Percentiles rank a stretch among this genome's conserved stretches.
These are phyloP conservation scores for Picea glauca DNA, from an alignment of 75 land plant genomes.

Conservation along the genomic window DNA sequence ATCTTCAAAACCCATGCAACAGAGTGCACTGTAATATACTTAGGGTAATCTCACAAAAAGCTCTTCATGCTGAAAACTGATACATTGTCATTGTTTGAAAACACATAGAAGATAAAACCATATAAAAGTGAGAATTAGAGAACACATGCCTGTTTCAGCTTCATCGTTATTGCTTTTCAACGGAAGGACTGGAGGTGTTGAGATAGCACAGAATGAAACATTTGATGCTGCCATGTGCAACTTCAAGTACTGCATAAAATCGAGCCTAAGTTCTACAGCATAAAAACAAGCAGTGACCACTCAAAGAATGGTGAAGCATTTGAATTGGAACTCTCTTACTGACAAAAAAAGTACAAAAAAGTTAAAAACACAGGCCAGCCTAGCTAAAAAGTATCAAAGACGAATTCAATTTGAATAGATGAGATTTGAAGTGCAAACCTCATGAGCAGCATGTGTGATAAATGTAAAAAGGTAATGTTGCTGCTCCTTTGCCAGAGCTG, in stretches of 20 bases:
- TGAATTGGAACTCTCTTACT: neutral
- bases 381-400: conserved; percentile 1
- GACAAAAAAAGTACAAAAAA: neutral
- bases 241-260: conserved; percentile 32
- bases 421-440: conserved; percentile 31
- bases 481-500: conserved; percentile 49
- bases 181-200: conserved; percentile 53
- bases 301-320: neutral
- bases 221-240: conserved; percentile 24
- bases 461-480: conserved; percentile 36
- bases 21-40: neutral
- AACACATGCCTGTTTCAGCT: conserved; percentile 16
- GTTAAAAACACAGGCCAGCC: neutral
- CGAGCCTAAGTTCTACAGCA: conserved; percentile 7
- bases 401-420: neutral
- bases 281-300: neutral
- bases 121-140: neutral
- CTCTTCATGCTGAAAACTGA: neutral
- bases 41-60: neutral
- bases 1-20: neutral
- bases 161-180: neutral
- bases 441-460: conserved; percentile 58
- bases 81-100: neutral
- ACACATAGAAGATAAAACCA: conserved; percentile 2
- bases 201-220: conserved; percentile 33